Conservation (phyloP, 108 stramenopile genomes). For the Skeletonema grethae region DNA sequence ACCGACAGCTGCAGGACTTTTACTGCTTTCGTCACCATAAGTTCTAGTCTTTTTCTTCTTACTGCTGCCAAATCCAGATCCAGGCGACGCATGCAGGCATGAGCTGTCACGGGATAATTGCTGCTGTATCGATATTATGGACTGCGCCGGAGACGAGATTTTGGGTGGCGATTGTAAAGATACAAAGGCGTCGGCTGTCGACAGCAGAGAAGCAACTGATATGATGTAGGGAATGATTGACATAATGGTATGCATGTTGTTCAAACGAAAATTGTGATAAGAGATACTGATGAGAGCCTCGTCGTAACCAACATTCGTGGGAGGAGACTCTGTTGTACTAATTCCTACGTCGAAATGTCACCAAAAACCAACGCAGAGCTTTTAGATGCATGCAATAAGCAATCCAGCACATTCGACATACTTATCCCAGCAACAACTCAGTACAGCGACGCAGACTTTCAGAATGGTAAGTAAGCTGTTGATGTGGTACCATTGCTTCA, state of each 20-base stretch:
- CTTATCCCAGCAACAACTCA: neutral
- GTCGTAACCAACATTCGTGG: no score
- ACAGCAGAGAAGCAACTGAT: neutral
- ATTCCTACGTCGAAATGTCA: no score
- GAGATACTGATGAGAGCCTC: no score
- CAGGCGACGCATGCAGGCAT: constrained; percentile 2
- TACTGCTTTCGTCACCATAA: neutral
- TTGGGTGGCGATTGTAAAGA: neutral
- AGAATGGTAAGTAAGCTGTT: neutral
- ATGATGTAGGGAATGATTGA: neutral
- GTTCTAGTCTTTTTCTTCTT: constrained; percentile 12
- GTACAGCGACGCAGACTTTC: neutral
- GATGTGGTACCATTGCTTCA: neutral
- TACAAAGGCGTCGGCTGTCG: neutral
- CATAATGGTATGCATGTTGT: neutral
- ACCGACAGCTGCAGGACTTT: constrained; percentile 9
- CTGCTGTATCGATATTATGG: neutral
- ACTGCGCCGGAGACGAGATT: neutral
- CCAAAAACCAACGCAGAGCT: no score
- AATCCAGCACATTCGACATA: no score
- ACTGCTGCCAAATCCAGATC: constrained; percentile 35
- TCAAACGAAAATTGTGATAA: neutral
- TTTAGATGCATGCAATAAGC: no score
- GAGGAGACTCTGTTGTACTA: no score
- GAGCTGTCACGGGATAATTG: neutral